Conservation (phyloP, 1,284 basidiomycete genomes). For the Naganishia sp. region DNA sequence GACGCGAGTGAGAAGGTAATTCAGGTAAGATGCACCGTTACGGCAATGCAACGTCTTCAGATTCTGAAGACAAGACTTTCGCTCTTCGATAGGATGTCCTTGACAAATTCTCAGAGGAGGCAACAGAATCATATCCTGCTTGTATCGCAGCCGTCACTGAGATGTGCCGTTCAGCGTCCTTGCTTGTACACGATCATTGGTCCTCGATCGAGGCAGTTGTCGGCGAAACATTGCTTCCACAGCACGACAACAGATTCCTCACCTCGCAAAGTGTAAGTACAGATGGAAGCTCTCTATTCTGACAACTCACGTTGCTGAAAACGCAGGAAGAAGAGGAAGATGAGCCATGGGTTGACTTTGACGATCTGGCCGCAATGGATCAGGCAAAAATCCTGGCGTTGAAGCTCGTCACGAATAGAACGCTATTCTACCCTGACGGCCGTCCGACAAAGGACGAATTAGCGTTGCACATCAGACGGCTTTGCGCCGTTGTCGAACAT, state of each 20-base stretch:
- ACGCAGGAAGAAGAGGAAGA: conserved; percentile 56
- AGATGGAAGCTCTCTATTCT: conserved; percentile 7
- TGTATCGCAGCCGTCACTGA: conserved; percentile 14
- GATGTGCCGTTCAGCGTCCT: conserved; percentile 8
- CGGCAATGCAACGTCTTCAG: not conserved
- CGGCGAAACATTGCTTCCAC: not conserved
- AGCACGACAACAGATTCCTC: conserved; percentile 5
- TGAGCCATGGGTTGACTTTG: conserved; percentile 73
- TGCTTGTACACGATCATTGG: conserved; percentile 53
- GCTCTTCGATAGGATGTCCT: conserved; percentile 1
- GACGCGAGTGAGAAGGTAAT: conserved; percentile 55
- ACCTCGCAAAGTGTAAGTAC: conserved; percentile 15
- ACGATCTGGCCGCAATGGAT: conserved; percentile 56
- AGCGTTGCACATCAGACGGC: conserved; percentile 5
- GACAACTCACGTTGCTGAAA: not conserved
- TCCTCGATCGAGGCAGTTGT: conserved; percentile 42
- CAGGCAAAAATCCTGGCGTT: conserved; percentile 71
- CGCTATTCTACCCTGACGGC: conserved; percentile 19
- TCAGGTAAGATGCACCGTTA: conserved; percentile 8
- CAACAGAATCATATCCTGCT: conserved; percentile 15
- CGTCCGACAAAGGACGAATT: not conserved
- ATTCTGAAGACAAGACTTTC: not conserved
- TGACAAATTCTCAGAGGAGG: not conserved
- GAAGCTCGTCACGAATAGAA: conserved; percentile 61
- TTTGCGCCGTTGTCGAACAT: conserved; percentile 19